Evolutionary conservation across 345 rosid species (phyloP), one percentile per base, ranked within the genome.

Genomic region (Euphorbia tirucalli): DNA sequence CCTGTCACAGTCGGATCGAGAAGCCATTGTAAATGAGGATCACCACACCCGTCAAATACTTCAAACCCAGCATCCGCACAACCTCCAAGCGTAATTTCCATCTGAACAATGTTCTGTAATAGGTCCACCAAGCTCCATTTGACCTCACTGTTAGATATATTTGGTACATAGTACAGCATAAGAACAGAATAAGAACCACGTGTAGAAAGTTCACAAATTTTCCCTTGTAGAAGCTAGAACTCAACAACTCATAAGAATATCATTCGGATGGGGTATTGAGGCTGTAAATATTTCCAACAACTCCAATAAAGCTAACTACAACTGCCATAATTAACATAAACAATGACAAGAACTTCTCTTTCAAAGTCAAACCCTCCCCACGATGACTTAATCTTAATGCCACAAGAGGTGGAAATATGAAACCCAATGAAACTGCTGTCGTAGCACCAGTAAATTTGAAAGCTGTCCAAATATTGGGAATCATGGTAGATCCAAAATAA

Each of bases 371-470:
- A 25, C 87, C 65, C 56, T 71, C 85, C 28, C 85, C 92, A 70
- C 68, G 75, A 25, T 75, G 73, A 68, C 92, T 79, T 75, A 95
- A 72, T 79, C 77, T 84, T 73, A 95, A 70, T 0, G 97, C 93
- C 70, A 95, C 75, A 5, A 95, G 89, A 71, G 97, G 80, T 21
- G 99, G 99, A 77, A 95, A 95, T 37, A 85, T 95, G 68, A 92
- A 95, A 68, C 97, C 99, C 63, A 95, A 83, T 0, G 99, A 90
- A 32, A 95, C 96, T 11, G 99, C 99, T 21, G 97, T 84, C 41
- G 99, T 95, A n/a, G 99, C 98, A 32, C 99, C 99, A 0, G 99
- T 95, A 77, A 92, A 95, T 78, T 95, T 95, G 78, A 95, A 95
- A 55, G 98, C 99, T 0, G 91, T 90, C 99, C 99, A 95, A 75